Evolutionary conservation across 179 eudicot species (phyloP), one percentile per base, ranked within the genome.

Genomic region (Spinacia oleracea): DNA sequence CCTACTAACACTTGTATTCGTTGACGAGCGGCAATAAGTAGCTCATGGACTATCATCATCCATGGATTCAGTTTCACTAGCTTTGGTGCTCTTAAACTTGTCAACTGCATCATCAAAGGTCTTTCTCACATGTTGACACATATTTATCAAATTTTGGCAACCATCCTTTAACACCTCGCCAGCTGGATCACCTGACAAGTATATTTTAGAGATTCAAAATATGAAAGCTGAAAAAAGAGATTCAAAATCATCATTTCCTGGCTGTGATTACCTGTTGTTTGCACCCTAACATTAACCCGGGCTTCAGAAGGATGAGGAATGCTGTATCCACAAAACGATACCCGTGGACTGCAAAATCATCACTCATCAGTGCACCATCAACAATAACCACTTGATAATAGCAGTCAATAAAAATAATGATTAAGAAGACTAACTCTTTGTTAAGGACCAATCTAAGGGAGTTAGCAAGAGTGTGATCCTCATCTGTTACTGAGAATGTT

Each of bases 231-330:
- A n/a, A n/a, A n/a, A n/a, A 40, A 29, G 48, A 68, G 15, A 70
- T 25, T 10, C 29, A 46, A 38, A 78, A 46, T 45, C 16, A 56
- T 20, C 40, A n/a, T 46, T 12, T n/a, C n/a, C n/a, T n/a, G n/a
- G n/a, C 50, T 15, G 8, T 5, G 32, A 43, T 25, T 87, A 94
- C 98, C 97, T 46, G 98, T 93, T 48, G 98, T 94, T 82, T 94
- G 98, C 73, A 94, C 94, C 86, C 93, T 85, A 82, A 94, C 84
- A 76, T 94, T 94, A 38, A 94, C 97, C 50, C 84, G 84, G 70
- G 97, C 94, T 86, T 94, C 97, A 21, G 98, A 85, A 67, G 98
- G 97, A 80, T 94, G 98, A 63, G 98, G 97, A 81, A 93, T 93
- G 90, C 97, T 94, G 88, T 94, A 94, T 40, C 97, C 97, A 50